phyloP scores from a whole-genome alignment of 768 basidiomycete species.

The Baorangia bicolor region DNA sequence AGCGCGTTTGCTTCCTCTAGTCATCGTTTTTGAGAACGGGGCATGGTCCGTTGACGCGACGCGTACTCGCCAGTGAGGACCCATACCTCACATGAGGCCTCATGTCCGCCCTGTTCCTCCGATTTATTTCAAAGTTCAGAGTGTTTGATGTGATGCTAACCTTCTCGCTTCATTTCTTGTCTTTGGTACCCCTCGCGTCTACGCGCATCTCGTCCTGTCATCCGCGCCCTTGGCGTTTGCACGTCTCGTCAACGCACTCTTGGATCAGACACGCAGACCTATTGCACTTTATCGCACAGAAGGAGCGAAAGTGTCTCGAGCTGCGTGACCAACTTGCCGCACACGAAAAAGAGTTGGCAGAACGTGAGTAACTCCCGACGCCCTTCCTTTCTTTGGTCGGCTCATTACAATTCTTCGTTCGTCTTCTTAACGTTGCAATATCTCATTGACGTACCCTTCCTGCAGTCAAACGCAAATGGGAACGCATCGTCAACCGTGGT shows the following conservation, averaged over 20 bases:
- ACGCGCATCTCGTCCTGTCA: background rate
- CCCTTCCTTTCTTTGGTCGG: background rate
- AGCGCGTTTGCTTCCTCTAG: conserved; percentile 23
- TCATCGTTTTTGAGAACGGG: background rate
- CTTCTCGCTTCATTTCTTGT: background rate
- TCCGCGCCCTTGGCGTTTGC: background rate
- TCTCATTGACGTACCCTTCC: background rate
- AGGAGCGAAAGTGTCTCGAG: conserved; percentile 81
- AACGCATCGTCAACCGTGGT: conserved; percentile 69
- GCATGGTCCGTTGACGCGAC: background rate
- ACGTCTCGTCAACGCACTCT: background rate
- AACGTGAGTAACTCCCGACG: conserved; percentile 42
- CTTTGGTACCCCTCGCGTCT: background rate
- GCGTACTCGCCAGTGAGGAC: background rate
- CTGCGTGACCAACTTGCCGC: conserved; percentile 68
- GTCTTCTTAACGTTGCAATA: background rate
- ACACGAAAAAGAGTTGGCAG: conserved; percentile 71
- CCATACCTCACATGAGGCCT: no score
- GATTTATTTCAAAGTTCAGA: background rate
- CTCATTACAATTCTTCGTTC: no score
- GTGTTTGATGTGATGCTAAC: background rate
- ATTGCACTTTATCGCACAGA: conserved; percentile 82
- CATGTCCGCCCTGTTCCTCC: background rate
- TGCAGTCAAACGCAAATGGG: conserved; percentile 81
- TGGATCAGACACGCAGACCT: conserved; percentile 69